phyloP scores from a whole-genome alignment of 2,329 filamentous ascomycete species.

The Fusarium siculi region DNA sequence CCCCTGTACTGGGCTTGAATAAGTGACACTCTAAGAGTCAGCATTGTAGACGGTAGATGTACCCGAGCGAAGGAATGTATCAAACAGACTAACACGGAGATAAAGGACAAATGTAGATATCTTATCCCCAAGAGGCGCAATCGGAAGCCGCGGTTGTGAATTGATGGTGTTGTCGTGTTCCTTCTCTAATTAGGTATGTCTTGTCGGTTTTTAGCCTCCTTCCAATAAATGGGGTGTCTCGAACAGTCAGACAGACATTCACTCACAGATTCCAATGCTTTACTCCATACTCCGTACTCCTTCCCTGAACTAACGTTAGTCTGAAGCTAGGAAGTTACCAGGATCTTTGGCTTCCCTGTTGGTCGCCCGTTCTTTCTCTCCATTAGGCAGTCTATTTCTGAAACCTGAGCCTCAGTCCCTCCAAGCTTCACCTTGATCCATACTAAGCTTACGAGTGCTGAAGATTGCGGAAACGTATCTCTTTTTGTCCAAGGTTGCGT shows the following conservation, averaged over 20 bases:
- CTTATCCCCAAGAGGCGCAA: neutral
- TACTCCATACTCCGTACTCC: neutral
- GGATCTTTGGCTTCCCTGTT: conserved; percentile 1
- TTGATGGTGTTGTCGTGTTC: conserved; percentile 14
- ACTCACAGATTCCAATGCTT: neutral
- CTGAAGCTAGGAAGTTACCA: neutral
- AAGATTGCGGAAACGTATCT: conserved; percentile 9
- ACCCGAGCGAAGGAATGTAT: neutral
- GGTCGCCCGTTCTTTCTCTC: neutral
- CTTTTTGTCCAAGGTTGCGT: conserved; percentile 7
- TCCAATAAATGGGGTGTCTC: neutral
- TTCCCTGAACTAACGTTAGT: neutral
- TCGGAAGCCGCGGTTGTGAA: neutral
- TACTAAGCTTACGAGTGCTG: neutral
- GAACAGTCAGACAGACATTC: neutral
- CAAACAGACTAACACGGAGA: neutral
- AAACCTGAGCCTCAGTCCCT: conserved; percentile 12
- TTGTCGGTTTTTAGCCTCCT: neutral
- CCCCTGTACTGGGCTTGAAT: neutral
- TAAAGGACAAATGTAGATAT: neutral
- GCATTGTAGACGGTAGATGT: neutral
- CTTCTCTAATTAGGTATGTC: neutral
- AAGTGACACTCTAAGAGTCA: neutral
- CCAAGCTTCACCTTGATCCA: conserved; percentile 3
- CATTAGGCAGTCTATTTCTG: conserved; percentile 2